Percentiles rank a stretch among this genome's conserved stretches.
These are phyloP conservation scores for Wickerhamiella allomyrinae DNA, from an alignment of 805 yeast genomes.

Conservation along the genomic window DNA sequence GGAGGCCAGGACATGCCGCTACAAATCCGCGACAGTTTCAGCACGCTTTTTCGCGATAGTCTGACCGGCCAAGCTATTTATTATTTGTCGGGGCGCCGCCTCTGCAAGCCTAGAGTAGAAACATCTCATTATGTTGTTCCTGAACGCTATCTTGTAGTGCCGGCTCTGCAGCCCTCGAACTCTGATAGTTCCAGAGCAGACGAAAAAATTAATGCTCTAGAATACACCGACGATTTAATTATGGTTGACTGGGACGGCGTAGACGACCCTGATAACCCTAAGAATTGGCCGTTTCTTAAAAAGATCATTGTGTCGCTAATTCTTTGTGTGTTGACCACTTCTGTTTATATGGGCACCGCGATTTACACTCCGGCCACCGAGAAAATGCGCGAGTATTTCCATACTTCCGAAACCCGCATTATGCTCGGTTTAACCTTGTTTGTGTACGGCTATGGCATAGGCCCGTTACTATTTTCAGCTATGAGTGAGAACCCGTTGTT, in stretches of 20 bases:
- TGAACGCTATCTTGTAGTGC: background rate
- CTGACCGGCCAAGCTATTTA: background rate
- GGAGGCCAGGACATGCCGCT: background rate
- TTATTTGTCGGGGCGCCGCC: background rate
- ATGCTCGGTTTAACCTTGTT: slow-evolving; percentile 39
- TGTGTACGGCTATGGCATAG: slow-evolving; percentile 47
- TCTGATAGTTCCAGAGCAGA: too few relatives aligned
- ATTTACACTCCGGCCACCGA: slow-evolving; percentile 42
- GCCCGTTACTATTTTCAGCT: slow-evolving; percentile 43
- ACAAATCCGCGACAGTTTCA: background rate
- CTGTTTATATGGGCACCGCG: slow-evolving; percentile 47
- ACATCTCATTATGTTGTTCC: background rate
- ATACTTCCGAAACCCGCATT: slow-evolving; percentile 30
- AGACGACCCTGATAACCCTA: slow-evolving; percentile 30
- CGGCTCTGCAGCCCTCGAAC: background rate
- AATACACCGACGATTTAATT: slow-evolving; percentile 31
- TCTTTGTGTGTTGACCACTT: slow-evolving; percentile 35
- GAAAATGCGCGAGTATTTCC: slow-evolving; percentile 31
- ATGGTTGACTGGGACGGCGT: slow-evolving; percentile 24
- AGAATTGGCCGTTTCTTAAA: slow-evolving; percentile 37
- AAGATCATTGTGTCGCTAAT: slow-evolving; percentile 32
- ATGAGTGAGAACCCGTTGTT: slow-evolving; percentile 35
- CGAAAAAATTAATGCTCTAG: background rate
- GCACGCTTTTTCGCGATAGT: background rate
- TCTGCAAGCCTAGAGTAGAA: background rate